Base-by-base conservation (phyloP, 176 grass and related monocot genomes). In the Tuctoria greenei region DNA sequence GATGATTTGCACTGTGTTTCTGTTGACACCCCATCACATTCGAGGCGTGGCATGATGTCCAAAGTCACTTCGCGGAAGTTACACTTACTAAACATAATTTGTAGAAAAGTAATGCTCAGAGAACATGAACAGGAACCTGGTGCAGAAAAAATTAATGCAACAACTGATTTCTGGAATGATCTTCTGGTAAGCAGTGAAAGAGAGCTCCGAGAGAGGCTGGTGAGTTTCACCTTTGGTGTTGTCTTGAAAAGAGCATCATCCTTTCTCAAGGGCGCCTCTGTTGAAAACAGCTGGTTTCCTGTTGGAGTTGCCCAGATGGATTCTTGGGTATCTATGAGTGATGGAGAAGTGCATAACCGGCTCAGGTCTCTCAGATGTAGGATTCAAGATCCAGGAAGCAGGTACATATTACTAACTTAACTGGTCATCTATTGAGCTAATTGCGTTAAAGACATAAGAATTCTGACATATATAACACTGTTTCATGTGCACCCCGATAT, bases 81-180 rank as follows among this genome's bases (percentile, higher is more conserved):
- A 42, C 83, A 89, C n/a, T 89, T 97, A 49, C 61, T 91, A 27
- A 93, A 92, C 74, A 79, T 93, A 61, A 85, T 93, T 54, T 85
- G 83, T 83, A 88, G 90, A 86, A 88, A 82, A 90, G 47, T 93
- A 77, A 87, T 87, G 73, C 63, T 85, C 14, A 78, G 38, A 17
- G 41, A 84, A 59, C 62, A 49, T 36, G 49, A 83, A 14, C 27
- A 34, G 66, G 69, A 31, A 46, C 72, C 45, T 70, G 72, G 25
- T 35, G 25, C 21, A 23, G 67, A 79, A 63, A 38, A 78, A 21
- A 67, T 72, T 56, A 55, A 72, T 43, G 11, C 83, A 43, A 59
- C 83, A 43, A 59, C 71, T 67, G 68, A 89, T 74, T 67, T 91
- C 13, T 97, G 90, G 87, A 83, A 80, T 56, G 76, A 80, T 46